Conservation (phyloP, 805 yeast species). For the Candida hispaniensis region DNA sequence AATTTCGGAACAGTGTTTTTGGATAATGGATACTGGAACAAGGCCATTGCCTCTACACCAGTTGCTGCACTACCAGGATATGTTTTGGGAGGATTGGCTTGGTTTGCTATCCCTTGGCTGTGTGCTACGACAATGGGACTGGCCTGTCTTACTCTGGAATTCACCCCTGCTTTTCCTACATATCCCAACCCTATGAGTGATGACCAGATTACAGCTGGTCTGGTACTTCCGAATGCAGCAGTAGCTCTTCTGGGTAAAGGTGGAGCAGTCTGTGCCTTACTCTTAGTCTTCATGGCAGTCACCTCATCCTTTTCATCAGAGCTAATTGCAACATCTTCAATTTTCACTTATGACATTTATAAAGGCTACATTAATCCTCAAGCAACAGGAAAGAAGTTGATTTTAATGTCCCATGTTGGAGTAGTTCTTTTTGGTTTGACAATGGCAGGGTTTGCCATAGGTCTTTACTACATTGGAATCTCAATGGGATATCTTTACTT, state of each 20-base stretch:
- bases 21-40: constrained; percentile 83
- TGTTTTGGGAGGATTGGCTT: constrained; percentile 75
- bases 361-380: constrained; percentile 67
- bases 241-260: constrained; percentile 75
- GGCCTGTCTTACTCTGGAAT: constrained; percentile 67
- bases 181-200: constrained; percentile 57
- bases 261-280: constrained; percentile 74
- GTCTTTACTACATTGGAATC: constrained; percentile 69
- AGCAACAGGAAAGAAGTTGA: constrained; percentile 65
- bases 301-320: constrained; percentile 91
- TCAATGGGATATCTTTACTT: constrained; percentile 82
- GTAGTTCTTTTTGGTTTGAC: constrained; percentile 50
- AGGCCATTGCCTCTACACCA: constrained; percentile 79
- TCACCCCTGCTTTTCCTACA: constrained; percentile 63
- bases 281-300: constrained; percentile 82
- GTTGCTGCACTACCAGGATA: constrained; percentile 81
- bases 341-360: constrained; percentile 78
- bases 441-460: constrained; percentile 78
- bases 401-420: constrained; percentile 53
- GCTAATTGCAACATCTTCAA: constrained; percentile 76
- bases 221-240: constrained; percentile 59
- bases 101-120: constrained; percentile 85
- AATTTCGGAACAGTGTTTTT: constrained; percentile 82
- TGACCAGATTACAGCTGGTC: constrained; percentile 69
- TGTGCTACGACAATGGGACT: constrained; percentile 78